These are phyloP conservation scores for Zygotorulaspora mrakii DNA, from an alignment of 1,139 yeast genomes.

Conservation along the genomic window DNA sequence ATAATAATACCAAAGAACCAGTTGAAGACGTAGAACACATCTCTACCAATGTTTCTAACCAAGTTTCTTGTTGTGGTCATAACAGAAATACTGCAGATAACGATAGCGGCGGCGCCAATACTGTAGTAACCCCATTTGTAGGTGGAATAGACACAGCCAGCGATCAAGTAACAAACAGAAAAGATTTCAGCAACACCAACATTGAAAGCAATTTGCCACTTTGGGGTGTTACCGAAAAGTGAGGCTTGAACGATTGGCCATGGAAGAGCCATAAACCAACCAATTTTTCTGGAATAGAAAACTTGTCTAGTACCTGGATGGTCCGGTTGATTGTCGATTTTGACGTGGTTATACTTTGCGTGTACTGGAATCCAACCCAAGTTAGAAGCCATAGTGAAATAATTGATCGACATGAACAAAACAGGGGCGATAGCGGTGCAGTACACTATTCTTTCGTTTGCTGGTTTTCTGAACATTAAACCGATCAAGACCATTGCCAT, in stretches of 20 bases:
- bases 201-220: constrained; percentile 41
- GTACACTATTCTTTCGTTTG: constrained; percentile 23
- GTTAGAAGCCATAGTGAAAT: constrained; percentile 63
- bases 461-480: constrained; percentile 44
- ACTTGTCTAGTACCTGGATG: constrained; percentile 53
- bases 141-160: constrained; percentile 50
- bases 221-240: constrained; percentile 43
- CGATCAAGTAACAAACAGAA: constrained; percentile 54
- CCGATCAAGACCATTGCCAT: constrained; percentile 42
- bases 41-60: constrained; percentile 23
- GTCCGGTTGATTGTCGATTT: constrained; percentile 33
- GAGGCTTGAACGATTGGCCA: constrained; percentile 48
- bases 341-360: constrained; percentile 55
- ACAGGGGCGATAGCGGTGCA: constrained; percentile 42
- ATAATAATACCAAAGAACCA: constrained; percentile 35
- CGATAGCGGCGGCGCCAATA: constrained; percentile 37
- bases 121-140: constrained; percentile 54
- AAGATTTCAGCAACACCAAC: constrained; percentile 47
- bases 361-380: constrained; percentile 58
- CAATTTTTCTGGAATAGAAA: constrained; percentile 62
- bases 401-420: constrained; percentile 48
- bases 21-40: constrained; percentile 23
- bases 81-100: constrained; percentile 24
- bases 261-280: constrained; percentile 65
- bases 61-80: constrained; percentile 31